A percentile compares a stretch with the other conserved stretches of the same genome.
Conservation (phyloP, 2,329 filamentous ascomycete species). For the Paecilomyces variotii region DNA sequence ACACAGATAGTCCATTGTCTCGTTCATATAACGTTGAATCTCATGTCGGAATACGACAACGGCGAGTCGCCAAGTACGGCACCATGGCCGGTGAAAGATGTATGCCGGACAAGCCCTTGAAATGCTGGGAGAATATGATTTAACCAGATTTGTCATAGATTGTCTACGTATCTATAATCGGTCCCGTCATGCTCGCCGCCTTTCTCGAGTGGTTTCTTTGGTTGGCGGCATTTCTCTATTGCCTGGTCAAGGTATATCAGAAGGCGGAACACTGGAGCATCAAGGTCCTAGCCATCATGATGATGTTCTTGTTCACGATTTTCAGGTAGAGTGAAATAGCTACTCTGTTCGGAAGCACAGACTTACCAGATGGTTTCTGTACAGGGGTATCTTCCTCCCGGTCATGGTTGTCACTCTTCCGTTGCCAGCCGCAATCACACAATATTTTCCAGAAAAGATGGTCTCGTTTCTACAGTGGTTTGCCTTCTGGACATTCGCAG, state of each 20-base stretch:
- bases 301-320: slow-evolving; percentile 64
- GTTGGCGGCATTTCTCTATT: slow-evolving; percentile 91
- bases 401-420: slow-evolving; percentile 92
- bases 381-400: slow-evolving; percentile 74
- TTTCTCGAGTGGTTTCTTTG: slow-evolving; percentile 90
- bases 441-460: slow-evolving; percentile 62
- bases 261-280: slow-evolving; percentile 89
- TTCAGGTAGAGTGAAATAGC: slow-evolving; percentile 53
- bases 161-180: slow-evolving; percentile 73
- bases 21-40: neutral
- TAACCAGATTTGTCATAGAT: slow-evolving; percentile 49
- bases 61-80: slow-evolving; percentile 11
- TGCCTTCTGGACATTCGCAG: slow-evolving; percentile 87
- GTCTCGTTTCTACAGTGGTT: slow-evolving; percentile 80
- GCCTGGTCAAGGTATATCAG: slow-evolving; percentile 74
- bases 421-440: slow-evolving; percentile 62
- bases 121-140: slow-evolving; percentile 11
- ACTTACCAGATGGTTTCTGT: slow-evolving; percentile 4
- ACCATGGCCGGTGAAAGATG: slow-evolving; percentile 31
- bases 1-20: neutral
- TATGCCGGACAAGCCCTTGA: slow-evolving; percentile 14
- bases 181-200: slow-evolving; percentile 72
- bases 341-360: neutral
- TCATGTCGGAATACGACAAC: slow-evolving; percentile 6
- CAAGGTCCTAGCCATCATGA: slow-evolving; percentile 64